A percentile compares a stretch with the other conserved stretches of the same genome.
These are phyloP conservation scores for Amanita pallidorosea DNA, from an alignment of 768 basidiomycete species.

Conservation along the genomic window DNA sequence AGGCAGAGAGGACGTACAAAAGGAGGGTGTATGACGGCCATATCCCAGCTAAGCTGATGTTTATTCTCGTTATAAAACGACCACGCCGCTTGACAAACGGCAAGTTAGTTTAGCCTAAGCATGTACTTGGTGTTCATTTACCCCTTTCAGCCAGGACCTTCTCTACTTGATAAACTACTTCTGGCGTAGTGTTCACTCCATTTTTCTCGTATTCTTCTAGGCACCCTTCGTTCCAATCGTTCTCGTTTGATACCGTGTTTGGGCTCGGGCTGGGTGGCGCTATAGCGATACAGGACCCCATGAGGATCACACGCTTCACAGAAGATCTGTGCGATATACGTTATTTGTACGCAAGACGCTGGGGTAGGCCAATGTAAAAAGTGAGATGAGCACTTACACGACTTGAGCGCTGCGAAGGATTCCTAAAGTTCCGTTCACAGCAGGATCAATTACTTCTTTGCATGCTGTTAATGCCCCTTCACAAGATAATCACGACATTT, in stretches of 20 bases:
- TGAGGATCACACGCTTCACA: slow-evolving; percentile 61
- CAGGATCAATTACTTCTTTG: slow-evolving; percentile 39
- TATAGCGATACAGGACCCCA: slow-evolving; percentile 49
- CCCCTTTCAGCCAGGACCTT: slow-evolving; percentile 60
- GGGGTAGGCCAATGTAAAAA: background rate
- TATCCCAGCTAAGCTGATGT: slow-evolving; percentile 33
- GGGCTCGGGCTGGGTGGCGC: slow-evolving; percentile 12
- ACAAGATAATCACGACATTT: background rate
- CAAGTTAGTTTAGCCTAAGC: background rate
- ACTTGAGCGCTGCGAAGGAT: slow-evolving; percentile 22
- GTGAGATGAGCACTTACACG: slow-evolving; percentile 27
- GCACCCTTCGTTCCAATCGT: slow-evolving; percentile 51
- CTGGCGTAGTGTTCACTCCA: slow-evolving; percentile 28
- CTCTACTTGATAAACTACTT: slow-evolving; percentile 46
- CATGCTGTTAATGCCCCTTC: background rate
- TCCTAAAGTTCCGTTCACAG: background rate
- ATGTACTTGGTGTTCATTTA: slow-evolving; percentile 7
- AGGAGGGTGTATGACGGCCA: slow-evolving; percentile 44
- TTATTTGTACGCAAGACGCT: no score
- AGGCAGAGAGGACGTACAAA: slow-evolving; percentile 20
- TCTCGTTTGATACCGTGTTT: slow-evolving; percentile 24
- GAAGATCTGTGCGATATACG: slow-evolving; percentile 9
- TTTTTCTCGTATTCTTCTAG: slow-evolving; percentile 34
- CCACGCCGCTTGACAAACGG: slow-evolving; percentile 25
- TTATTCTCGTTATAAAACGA: slow-evolving; percentile 33